These are phyloP conservation scores for Violaceomyces palustris DNA, from an alignment of 1,284 basidiomycete genomes.

Conservation along the genomic window DNA sequence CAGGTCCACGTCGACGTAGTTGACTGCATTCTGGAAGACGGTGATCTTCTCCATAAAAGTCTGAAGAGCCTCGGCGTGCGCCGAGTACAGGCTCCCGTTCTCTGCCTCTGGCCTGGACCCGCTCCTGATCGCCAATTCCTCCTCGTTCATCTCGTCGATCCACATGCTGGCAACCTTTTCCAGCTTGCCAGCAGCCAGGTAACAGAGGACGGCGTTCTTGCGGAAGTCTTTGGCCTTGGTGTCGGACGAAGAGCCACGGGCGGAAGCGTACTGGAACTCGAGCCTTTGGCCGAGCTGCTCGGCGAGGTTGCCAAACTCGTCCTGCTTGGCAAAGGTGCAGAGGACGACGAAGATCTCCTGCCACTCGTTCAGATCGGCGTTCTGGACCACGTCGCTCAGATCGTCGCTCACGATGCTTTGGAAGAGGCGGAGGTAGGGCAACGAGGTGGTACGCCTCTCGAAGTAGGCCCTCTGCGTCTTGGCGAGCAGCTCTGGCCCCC, in stretches of 20 bases:
- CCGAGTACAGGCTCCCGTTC: constrained; percentile 61
- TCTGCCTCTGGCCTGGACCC: constrained; percentile 6
- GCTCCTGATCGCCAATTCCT: constrained; percentile 60
- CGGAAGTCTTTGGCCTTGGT: constrained; percentile 61
- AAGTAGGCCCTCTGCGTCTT: constrained; percentile 93
- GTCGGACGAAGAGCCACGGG: constrained; percentile 12
- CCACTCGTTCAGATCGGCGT: constrained; percentile 92
- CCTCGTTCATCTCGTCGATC: constrained; percentile 84
- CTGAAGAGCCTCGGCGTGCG: constrained; percentile 82
- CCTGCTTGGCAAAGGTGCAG: constrained; percentile 82
- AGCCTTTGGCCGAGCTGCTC: constrained; percentile 88
- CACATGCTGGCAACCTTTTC: constrained; percentile 88
- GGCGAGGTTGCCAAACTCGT: constrained; percentile 78
- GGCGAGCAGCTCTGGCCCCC: constrained; percentile 80
- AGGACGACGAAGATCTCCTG: constrained; percentile 93
- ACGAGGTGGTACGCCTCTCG: constrained; percentile 67
- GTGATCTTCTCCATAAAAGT: constrained; percentile 95
- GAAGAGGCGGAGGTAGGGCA: constrained; percentile 89
- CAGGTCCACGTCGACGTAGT: constrained; percentile 79
- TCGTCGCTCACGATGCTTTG: constrained; percentile 92
- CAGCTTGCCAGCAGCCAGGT: constrained; percentile 77
- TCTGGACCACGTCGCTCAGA: constrained; percentile 86
- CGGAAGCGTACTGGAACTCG: constrained; percentile 69
- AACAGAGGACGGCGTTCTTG: constrained; percentile 83
- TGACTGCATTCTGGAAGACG: constrained; percentile 83